phyloP scores from a whole-genome alignment of 1,284 basidiomycete genomes.

The Sphaerobolus stellatus region DNA sequence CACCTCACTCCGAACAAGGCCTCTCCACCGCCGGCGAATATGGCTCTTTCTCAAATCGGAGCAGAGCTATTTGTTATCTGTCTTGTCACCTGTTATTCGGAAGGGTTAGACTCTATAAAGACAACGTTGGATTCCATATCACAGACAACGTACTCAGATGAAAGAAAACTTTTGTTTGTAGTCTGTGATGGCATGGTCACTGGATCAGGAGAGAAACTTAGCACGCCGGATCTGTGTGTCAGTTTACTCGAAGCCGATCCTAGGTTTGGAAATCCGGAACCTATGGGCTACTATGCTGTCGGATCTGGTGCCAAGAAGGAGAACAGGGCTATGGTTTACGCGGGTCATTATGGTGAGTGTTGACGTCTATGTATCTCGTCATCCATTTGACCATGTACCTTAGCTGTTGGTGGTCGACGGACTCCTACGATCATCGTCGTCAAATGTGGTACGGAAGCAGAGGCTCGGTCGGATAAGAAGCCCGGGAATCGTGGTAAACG shows the following conservation, averaged over 20 bases:
- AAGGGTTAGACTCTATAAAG: constrained; percentile 89
- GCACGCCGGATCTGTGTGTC: constrained; percentile 97
- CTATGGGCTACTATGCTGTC: constrained; percentile 93
- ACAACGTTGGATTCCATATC: constrained; percentile 94
- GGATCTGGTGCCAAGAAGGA: constrained; percentile 86
- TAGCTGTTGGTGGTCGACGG: constrained; percentile 78
- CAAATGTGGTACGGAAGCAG: constrained; percentile 91
- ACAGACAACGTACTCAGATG: constrained; percentile 86
- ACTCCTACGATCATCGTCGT: constrained; percentile 96
- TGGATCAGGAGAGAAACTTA: constrained; percentile 90
- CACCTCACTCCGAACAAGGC: constrained; percentile 49
- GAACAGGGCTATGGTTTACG: constrained; percentile 98
- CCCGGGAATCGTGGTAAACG: constrained; percentile 98
- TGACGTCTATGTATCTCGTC: constrained; percentile 6
- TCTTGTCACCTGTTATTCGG: constrained; percentile 96
- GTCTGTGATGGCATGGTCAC: constrained; percentile 99
- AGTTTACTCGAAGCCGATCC: constrained; percentile 90
- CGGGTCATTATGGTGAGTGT: constrained; percentile 94
- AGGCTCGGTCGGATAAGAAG: constrained; percentile 83
- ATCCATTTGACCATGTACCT: constrained; percentile 11
- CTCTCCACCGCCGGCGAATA: constrained; percentile 48
- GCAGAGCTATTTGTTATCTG: constrained; percentile 94
- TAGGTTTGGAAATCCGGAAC: constrained; percentile 92
- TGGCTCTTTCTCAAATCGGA: constrained; percentile 86
- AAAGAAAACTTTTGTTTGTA: constrained; percentile 89